Percentiles rank a stretch among this genome's conserved stretches.
Conservation (phyloP, 2,329 filamentous ascomycete species). For the Xylaria sp. region DNA sequence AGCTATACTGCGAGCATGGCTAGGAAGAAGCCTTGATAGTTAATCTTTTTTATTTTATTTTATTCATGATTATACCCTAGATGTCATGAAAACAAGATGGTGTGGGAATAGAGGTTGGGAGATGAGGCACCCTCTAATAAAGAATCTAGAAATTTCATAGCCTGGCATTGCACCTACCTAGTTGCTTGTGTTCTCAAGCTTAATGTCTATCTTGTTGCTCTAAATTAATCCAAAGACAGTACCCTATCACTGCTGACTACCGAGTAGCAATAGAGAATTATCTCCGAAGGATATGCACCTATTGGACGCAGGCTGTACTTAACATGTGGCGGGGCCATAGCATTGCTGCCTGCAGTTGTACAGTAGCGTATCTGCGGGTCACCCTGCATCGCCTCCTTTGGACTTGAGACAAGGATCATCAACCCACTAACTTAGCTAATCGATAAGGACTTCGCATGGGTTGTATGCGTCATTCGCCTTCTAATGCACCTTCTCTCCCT, state of each 20-base stretch:
- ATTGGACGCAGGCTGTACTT: too few species aligned
- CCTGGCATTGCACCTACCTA: neutral
- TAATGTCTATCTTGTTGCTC: neutral
- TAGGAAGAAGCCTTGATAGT: neutral
- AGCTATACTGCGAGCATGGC: neutral
- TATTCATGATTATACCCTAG: neutral
- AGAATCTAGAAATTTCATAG: neutral
- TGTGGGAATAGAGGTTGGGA: neutral
- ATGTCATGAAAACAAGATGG: neutral
- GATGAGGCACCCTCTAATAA: neutral
- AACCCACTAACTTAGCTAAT: constrained; percentile 3
- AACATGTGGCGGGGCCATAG: too few species aligned
- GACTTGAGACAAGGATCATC: neutral
- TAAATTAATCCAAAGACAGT: neutral
- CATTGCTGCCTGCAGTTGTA: too few species aligned
- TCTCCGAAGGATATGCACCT: neutral
- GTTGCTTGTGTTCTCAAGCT: neutral
- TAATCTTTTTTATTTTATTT: neutral
- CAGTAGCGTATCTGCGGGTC: neutral
- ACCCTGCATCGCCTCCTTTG: neutral
- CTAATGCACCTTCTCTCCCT: neutral
- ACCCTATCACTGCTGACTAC: neutral
- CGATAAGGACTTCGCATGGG: constrained; percentile 7
- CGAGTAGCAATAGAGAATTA: neutral
- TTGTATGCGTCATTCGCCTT: constrained; percentile 30